These are phyloP conservation scores for Physcomitrium patens DNA, from an alignment of 225 moss, liverwort and hornwort species.

Conservation along the genomic window DNA sequence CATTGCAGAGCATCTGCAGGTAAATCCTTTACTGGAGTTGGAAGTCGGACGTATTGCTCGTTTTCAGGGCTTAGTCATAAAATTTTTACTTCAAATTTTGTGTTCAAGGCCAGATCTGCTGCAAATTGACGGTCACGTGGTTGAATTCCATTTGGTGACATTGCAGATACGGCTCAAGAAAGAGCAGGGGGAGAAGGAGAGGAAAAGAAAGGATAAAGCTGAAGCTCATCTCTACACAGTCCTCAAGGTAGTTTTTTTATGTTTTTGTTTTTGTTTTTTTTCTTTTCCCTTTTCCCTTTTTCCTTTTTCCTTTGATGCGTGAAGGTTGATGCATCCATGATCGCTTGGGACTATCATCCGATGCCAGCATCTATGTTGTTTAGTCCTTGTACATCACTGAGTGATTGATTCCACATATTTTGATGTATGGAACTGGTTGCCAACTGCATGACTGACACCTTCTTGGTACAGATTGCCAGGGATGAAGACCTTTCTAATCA, in stretches of 20 bases:
- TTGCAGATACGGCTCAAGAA: conserved; percentile 72
- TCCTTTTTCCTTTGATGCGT: background rate
- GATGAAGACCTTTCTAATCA: conserved; percentile 74
- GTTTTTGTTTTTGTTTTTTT: no score
- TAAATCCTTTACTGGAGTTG: conserved; percentile 18
- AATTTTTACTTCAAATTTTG: background rate
- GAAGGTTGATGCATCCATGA: background rate
- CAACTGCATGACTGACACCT: conserved; percentile 4
- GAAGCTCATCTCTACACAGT: conserved; percentile 86
- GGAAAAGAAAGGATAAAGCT: conserved; percentile 79
- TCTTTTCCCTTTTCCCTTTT: no score
- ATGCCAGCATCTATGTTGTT: background rate
- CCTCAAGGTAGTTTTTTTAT: conserved; percentile 61
- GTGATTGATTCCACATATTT: background rate
- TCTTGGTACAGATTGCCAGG: conserved; percentile 54
- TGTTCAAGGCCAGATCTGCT: background rate
- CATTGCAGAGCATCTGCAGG: conserved; percentile 85
- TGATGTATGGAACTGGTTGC: background rate
- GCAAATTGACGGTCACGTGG: background rate
- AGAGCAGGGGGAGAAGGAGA: conserved; percentile 83
- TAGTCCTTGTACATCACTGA: background rate
- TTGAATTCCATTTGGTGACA: conserved; percentile 4
- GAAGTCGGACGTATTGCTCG: background rate
- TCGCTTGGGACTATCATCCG: background rate
- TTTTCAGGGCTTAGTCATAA: background rate